Percentiles rank a stretch among this genome's conserved stretches.
Conservation (phyloP, 352 stramenopile species). For the Globisporangium heterothallicum region DNA sequence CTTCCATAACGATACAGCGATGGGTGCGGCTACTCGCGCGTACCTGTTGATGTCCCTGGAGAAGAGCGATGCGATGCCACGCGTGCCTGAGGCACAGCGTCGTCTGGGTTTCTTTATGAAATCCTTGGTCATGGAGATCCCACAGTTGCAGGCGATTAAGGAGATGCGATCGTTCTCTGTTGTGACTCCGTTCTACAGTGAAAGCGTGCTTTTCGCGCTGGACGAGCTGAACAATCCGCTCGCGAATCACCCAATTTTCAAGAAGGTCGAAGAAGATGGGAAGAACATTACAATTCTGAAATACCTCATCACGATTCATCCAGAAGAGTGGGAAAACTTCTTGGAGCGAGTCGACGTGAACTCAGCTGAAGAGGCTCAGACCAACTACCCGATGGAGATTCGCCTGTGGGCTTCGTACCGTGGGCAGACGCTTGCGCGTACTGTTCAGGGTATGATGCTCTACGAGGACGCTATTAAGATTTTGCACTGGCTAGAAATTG, state of each 20-base stretch:
- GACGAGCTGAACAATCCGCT: constrained; percentile 61
- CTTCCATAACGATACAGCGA: constrained; percentile 69
- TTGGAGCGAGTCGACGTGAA: constrained; percentile 67
- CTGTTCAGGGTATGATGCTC: constrained; percentile 78
- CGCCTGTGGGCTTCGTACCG: constrained; percentile 74
- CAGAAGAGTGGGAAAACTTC: constrained; percentile 77
- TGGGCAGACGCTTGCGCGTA: constrained; percentile 68
- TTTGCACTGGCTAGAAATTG: constrained; percentile 77
- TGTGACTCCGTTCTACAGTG: constrained; percentile 74
- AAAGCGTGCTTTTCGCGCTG: constrained; percentile 63
- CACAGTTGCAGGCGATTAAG: constrained; percentile 61
- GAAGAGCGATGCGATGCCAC: constrained; percentile 63
- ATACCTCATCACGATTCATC: constrained; percentile 74
- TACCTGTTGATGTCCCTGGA: constrained; percentile 69
- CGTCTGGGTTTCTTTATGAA: constrained; percentile 82
- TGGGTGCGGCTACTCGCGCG: constrained; percentile 70
- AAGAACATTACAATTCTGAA: constrained; percentile 83
- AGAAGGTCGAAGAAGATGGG: constrained; percentile 65
- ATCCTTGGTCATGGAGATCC: constrained; percentile 75
- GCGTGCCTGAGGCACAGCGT: constrained; percentile 62
- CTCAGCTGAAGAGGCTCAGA: constrained; percentile 53
- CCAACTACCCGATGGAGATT: constrained; percentile 64
- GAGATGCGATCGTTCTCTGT: constrained; percentile 83
- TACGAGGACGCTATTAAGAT: constrained; percentile 84
- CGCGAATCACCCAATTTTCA: constrained; percentile 65